Percentiles rank a stretch among this genome's conserved stretches.
These are phyloP conservation scores for Amphirosellinia nigrospora DNA, from an alignment of 495 filamentous ascomycete genomes.

Conservation along the genomic window DNA sequence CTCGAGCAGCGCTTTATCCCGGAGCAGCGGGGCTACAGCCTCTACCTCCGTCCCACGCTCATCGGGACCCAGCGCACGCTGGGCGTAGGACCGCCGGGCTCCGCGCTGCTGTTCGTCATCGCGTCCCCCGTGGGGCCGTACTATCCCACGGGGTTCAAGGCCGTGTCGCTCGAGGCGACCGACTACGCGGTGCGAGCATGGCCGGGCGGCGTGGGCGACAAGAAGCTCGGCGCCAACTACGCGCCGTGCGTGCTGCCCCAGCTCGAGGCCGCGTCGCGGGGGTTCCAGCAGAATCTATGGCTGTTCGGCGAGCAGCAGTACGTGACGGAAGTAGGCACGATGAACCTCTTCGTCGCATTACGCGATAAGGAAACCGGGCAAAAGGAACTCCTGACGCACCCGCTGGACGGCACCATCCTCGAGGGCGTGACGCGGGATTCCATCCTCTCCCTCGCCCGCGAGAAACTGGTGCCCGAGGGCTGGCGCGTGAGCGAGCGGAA, in stretches of 20 bases:
- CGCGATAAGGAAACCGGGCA: conserved; percentile 81
- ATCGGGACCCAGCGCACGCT: conserved; percentile 95
- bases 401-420: conserved; percentile 95
- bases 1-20: conserved; percentile 91
- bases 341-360: conserved; percentile 93
- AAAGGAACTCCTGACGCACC: conserved; percentile 89
- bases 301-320: conserved; percentile 93
- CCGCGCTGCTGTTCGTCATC: conserved; percentile 90
- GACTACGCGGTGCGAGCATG: conserved; percentile 95
- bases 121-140: conserved; percentile 97
- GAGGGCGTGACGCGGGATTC: conserved; percentile 93
- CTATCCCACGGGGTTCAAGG: conserved; percentile 98
- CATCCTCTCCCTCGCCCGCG: conserved; percentile 79
- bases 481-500: conserved; percentile 89
- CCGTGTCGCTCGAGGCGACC: conserved; percentile 89
- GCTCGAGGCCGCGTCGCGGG: conserved; percentile 82
- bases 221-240: conserved; percentile 98
- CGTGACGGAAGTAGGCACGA: conserved; percentile 95
- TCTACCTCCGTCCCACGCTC: conserved; percentile 95
- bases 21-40: conserved; percentile 79
- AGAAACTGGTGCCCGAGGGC: conserved; percentile 81
- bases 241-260: conserved; percentile 95
- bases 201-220: conserved; percentile 96
- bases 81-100: conserved; percentile 88
- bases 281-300: conserved; percentile 98